These are phyloP conservation scores for Colletotrichum tabaci DNA, from an alignment of 2,329 filamentous ascomycete genomes.

Conservation along the genomic window DNA sequence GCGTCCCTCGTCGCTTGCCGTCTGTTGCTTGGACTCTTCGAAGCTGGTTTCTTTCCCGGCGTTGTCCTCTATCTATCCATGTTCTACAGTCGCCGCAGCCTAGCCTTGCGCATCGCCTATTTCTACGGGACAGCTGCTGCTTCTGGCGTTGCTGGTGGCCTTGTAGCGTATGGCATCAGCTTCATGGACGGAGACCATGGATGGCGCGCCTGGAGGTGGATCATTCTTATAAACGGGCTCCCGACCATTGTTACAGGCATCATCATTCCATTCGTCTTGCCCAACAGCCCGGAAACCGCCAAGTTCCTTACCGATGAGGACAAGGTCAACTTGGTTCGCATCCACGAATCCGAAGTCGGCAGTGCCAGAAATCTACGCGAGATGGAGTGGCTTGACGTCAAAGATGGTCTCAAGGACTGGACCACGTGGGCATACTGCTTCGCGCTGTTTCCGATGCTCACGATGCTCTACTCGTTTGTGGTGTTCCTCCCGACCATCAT, in stretches of 20 bases:
- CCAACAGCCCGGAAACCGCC: conserved; percentile 63
- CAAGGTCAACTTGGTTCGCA: conserved; percentile 54
- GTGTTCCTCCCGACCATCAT: conserved; percentile 67
- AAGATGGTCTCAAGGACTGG: conserved; percentile 79
- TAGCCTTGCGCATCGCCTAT: conserved; percentile 80
- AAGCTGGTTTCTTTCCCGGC: conserved; percentile 80
- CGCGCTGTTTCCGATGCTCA: conserved; percentile 82
- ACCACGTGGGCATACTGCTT: conserved; percentile 80
- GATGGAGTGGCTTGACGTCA: conserved; percentile 73
- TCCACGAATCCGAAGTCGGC: conserved; percentile 56
- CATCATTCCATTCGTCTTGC: conserved; percentile 66
- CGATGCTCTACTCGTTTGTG: conserved; percentile 76
- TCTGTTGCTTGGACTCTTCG: conserved; percentile 76
- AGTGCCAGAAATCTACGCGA: conserved; percentile 61
- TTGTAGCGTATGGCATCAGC: conserved; percentile 81
- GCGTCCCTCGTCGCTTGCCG: conserved; percentile 76
- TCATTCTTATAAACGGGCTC: conserved; percentile 72
- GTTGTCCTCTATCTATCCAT: conserved; percentile 80
- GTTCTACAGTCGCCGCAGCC: conserved; percentile 82
- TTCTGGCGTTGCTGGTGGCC: conserved; percentile 79
- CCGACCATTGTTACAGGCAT: conserved; percentile 67
- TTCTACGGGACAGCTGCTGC: conserved; percentile 80
- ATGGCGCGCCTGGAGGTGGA: conserved; percentile 79
- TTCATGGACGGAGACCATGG: conserved; percentile 73
- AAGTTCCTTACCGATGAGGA: conserved; percentile 47